phyloP scores from a whole-genome alignment of 2,329 filamentous ascomycete species.

The Neofusicoccum kwambonambiense region DNA sequence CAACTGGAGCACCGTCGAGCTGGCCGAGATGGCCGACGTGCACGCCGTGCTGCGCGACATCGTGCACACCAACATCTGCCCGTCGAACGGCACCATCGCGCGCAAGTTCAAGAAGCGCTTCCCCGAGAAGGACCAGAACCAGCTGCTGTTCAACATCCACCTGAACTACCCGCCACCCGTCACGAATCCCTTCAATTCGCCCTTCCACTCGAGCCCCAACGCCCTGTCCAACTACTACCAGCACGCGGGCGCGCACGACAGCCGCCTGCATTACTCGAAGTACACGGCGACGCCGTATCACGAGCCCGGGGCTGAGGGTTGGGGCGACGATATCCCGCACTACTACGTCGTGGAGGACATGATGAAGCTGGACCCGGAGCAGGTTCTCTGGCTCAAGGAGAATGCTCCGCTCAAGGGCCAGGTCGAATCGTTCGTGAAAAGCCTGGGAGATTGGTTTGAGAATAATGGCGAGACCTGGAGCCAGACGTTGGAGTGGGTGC shows the following conservation, averaged over 20 bases:
- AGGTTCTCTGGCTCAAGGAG: constrained; percentile 58
- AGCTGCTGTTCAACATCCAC: constrained; percentile 54
- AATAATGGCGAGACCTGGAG: constrained; percentile 63
- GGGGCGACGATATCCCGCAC: constrained; percentile 63
- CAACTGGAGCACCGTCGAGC: constrained; percentile 56
- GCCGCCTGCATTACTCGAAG: constrained; percentile 44
- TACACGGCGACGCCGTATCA: constrained; percentile 50
- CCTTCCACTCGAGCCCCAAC: constrained; percentile 33
- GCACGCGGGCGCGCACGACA: constrained; percentile 29
- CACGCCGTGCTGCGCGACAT: constrained; percentile 56
- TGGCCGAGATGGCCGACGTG: constrained; percentile 61
- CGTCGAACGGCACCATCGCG: constrained; percentile 59
- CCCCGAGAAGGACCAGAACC: constrained; percentile 48
- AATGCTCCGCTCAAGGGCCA: constrained; percentile 56
- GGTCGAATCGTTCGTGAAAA: constrained; percentile 54
- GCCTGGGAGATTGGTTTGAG: constrained; percentile 60
- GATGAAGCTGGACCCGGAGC: constrained; percentile 61
- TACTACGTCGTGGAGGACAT: constrained; percentile 66
- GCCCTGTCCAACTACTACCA: constrained; percentile 28
- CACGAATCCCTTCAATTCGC: constrained; percentile 40
- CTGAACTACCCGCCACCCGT: constrained; percentile 47
- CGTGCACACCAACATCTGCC: constrained; percentile 58
- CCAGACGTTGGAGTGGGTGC: constrained; percentile 58
- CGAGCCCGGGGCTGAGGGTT: constrained; percentile 59
- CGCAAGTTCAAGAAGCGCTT: constrained; percentile 59